Percentiles rank a stretch among this genome's conserved stretches.
Conservation (phyloP, 1,284 basidiomycete genomes). For the Ustilago esculenta region DNA sequence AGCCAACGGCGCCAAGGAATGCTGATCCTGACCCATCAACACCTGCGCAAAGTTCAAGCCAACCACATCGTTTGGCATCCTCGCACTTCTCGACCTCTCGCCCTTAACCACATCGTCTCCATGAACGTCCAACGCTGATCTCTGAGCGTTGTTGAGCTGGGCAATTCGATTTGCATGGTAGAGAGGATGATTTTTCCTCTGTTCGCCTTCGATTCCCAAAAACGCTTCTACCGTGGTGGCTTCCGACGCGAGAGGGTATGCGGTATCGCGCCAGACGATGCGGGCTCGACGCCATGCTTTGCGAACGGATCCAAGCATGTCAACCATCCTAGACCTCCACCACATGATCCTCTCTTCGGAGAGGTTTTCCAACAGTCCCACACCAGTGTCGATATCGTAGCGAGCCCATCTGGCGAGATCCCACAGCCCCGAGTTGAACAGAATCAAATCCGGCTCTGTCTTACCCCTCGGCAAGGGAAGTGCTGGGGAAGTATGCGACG, state of each 20-base stretch:
- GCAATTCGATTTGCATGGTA: constrained; percentile 57
- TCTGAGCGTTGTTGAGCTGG: constrained; percentile 57
- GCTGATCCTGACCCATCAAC: constrained; percentile 52
- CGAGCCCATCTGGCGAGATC: constrained; percentile 68
- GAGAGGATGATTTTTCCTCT: constrained; percentile 54
- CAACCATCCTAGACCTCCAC: constrained; percentile 64
- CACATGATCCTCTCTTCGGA: constrained; percentile 63
- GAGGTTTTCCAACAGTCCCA: constrained; percentile 58
- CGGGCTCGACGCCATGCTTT: constrained; percentile 25
- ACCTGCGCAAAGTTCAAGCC: constrained; percentile 43
- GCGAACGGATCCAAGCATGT: constrained; percentile 53
- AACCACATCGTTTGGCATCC: constrained; percentile 36
- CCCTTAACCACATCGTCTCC: constrained; percentile 58
- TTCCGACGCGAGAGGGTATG: constrained; percentile 40
- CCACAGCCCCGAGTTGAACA: constrained; percentile 67
- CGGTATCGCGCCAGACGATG: constrained; percentile 57
- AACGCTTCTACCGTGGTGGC: constrained; percentile 55
- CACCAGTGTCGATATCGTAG: constrained; percentile 60
- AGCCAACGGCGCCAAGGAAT: constrained; percentile 34
- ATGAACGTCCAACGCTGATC: constrained; percentile 38
- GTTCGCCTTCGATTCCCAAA: constrained; percentile 38
- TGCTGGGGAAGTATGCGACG: constrained; percentile 19
- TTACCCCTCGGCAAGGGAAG: constrained; percentile 50
- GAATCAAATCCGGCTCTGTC: constrained; percentile 65
- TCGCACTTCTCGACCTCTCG: constrained; percentile 24